Evolutionary conservation across 805 yeast species (phyloP).

Genomic region (Candida qinlingensis): DNA sequence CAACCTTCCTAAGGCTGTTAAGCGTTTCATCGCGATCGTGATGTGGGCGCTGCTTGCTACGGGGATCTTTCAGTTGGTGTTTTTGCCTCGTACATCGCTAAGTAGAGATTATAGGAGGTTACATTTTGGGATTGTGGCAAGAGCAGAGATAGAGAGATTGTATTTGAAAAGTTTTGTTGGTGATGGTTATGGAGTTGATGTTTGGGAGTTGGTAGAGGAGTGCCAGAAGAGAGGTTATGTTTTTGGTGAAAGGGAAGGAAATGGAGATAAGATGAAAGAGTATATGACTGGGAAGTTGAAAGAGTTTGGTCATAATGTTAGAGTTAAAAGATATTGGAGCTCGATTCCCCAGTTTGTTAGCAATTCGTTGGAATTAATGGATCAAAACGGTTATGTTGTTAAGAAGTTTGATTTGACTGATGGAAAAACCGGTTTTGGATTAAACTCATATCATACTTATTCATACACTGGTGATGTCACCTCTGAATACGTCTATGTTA

Average conservation of each 20-base stretch:
- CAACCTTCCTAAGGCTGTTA: constrained; percentile 16
- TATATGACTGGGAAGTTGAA: constrained; percentile 46
- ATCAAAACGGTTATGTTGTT: constrained; percentile 33
- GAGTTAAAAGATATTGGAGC: constrained; percentile 50
- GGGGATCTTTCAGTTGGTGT: constrained; percentile 51
- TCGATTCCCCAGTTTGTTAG: constrained; percentile 49
- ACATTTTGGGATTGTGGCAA: constrained; percentile 61
- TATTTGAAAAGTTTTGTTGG: constrained; percentile 38
- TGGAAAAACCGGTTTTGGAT: constrained; percentile 24
- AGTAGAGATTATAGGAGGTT: constrained; percentile 75
- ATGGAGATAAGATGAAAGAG: constrained; percentile 34
- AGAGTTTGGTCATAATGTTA: constrained; percentile 46
- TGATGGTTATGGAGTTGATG: constrained; percentile 24
- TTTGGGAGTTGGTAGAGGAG: constrained; percentile 16
- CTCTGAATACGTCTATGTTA: constrained; percentile 50
- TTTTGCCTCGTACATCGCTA: constrained; percentile 79
- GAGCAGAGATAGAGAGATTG: constrained; percentile 62
- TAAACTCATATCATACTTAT: constrained; percentile 56
- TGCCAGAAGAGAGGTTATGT: constrained; percentile 4
- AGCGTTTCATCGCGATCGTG: constrained; percentile 17
- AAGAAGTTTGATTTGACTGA: constrained; percentile 41
- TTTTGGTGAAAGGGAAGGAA: constrained; percentile 34
- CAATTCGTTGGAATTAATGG: constrained; percentile 35
- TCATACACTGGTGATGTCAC: constrained; percentile 60
- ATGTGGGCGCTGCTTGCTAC: constrained; percentile 23